These are phyloP conservation scores for Cucurbita pepo DNA, from an alignment of 306 rosid genomes.

Conservation along the genomic window DNA sequence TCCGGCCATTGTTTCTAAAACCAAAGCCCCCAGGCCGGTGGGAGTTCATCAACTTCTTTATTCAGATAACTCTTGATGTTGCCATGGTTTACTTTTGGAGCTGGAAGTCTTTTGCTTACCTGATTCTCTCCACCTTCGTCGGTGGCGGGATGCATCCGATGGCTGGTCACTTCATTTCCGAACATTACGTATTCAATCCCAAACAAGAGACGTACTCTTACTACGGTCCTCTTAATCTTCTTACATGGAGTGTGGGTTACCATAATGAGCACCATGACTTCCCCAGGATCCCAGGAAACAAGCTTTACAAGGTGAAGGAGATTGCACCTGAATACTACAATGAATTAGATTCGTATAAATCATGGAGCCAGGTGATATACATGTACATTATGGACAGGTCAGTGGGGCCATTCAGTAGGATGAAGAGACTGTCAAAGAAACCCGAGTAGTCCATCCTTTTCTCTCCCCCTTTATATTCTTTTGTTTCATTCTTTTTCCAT, in stretches of 20 bases:
- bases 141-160: conserved; percentile 99
- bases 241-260: conserved; percentile 84
- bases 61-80: conserved; percentile 51
- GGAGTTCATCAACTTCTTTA: conserved; percentile 60
- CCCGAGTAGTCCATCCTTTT: conserved; percentile 24
- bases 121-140: conserved; percentile 70
- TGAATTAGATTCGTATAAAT: conserved; percentile 35
- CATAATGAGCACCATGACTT: conserved; percentile 93
- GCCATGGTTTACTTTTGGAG: conserved; percentile 58
- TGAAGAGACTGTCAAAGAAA: conserved; percentile 65
- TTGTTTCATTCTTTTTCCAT: background rate
- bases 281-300: conserved; percentile 76
- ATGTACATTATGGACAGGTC: conserved; percentile 66
- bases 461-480: background rate
- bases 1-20: conserved; percentile 70
- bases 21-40: conserved; percentile 80
- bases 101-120: conserved; percentile 61
- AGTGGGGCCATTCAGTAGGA: conserved; percentile 78
- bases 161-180: conserved; percentile 97
- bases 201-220: conserved; percentile 87
- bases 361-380: conserved; percentile 15
- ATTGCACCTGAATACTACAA: conserved; percentile 71
- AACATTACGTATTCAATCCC: conserved; percentile 78
- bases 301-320: conserved; percentile 80
- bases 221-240: conserved; percentile 73